Conservation (phyloP, 139 green algal genomes). For the Chlamydomonas incerta region DNA sequence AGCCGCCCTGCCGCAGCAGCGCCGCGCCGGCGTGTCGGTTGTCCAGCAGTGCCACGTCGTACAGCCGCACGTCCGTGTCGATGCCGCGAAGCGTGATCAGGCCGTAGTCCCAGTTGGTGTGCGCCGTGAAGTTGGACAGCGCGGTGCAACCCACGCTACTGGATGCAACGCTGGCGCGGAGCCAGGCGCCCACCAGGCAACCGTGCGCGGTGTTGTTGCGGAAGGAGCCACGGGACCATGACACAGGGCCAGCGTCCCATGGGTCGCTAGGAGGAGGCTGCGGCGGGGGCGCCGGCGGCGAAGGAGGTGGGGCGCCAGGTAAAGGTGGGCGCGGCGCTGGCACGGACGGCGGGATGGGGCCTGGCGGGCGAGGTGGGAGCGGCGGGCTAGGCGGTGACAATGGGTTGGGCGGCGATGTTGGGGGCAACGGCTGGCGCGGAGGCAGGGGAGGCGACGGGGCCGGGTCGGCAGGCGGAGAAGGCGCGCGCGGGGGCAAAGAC, state of each 20-base stretch:
- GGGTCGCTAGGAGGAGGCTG: neutral
- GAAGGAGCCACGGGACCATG: conserved; percentile 2
- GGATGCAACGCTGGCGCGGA: conserved; percentile 4
- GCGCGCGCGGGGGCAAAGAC: too few relatives aligned
- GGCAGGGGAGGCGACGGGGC: too few relatives aligned
- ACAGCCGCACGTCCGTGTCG: conserved; percentile 41
- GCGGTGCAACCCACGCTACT: conserved; percentile 40
- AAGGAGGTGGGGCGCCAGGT: too few relatives aligned
- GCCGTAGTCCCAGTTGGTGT: conserved; percentile 72
- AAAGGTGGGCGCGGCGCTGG: too few relatives aligned
- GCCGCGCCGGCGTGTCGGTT: conserved; percentile 56
- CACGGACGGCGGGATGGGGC: too few relatives aligned
- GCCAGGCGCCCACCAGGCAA: conserved; percentile 47
- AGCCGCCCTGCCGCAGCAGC: conserved; percentile 38
- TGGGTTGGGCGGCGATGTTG: neutral
- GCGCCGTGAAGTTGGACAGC: conserved; percentile 49
- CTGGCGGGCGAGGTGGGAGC: too few relatives aligned
- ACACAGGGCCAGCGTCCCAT: too few relatives aligned
- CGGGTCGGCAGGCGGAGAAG: too few relatives aligned
- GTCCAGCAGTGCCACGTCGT: conserved; percentile 45
- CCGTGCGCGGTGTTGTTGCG: conserved; percentile 51
- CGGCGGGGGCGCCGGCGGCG: neutral
- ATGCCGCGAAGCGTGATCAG: conserved; percentile 62
- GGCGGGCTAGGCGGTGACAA: too few relatives aligned
- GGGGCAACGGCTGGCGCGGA: too few relatives aligned